Conservation (phyloP, 179 eudicot genomes). For the Patellifolia procumbens region DNA sequence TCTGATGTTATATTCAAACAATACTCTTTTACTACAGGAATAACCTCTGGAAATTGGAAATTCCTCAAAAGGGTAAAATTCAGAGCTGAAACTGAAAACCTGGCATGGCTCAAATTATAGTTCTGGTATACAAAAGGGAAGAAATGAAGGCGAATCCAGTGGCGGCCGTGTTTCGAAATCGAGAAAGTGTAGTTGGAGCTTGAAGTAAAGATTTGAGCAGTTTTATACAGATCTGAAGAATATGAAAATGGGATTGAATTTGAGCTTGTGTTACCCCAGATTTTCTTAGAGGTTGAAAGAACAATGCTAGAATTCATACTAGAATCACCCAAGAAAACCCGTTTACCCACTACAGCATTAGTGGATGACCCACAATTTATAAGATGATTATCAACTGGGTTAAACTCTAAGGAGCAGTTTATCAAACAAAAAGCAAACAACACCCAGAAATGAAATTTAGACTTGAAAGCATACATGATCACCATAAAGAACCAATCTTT, state of each 20-base stretch:
- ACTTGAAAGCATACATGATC: slow-evolving; percentile 19
- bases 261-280: slow-evolving; percentile 24
- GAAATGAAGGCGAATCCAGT: slow-evolving; percentile 39
- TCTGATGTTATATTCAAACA: slow-evolving; percentile 27
- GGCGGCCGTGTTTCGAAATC: slow-evolving; percentile 27
- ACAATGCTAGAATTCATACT: slow-evolving; percentile 19
- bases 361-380: slow-evolving; percentile 32
- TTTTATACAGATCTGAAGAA: slow-evolving; percentile 24
- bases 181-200: slow-evolving; percentile 29
- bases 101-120: slow-evolving; percentile 28
- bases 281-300: slow-evolving; percentile 37
- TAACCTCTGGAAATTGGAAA: background rate
- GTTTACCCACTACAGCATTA: slow-evolving; percentile 23
- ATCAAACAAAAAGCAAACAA: slow-evolving; percentile 29
- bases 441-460: slow-evolving; percentile 24
- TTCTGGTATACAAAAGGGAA: slow-evolving; percentile 35
- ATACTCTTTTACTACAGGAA: slow-evolving; percentile 29
- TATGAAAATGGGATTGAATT: slow-evolving; percentile 21
- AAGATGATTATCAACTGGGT: slow-evolving; percentile 29
- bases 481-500: background rate
- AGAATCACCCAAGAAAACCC: slow-evolving; percentile 26
- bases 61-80: slow-evolving; percentile 28
- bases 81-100: slow-evolving; percentile 24
- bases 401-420: slow-evolving; percentile 30
- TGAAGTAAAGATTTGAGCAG: slow-evolving; percentile 25